phyloP scores from a whole-genome alignment of 768 basidiomycete species.

The Agaricus sinodeliciosus region DNA sequence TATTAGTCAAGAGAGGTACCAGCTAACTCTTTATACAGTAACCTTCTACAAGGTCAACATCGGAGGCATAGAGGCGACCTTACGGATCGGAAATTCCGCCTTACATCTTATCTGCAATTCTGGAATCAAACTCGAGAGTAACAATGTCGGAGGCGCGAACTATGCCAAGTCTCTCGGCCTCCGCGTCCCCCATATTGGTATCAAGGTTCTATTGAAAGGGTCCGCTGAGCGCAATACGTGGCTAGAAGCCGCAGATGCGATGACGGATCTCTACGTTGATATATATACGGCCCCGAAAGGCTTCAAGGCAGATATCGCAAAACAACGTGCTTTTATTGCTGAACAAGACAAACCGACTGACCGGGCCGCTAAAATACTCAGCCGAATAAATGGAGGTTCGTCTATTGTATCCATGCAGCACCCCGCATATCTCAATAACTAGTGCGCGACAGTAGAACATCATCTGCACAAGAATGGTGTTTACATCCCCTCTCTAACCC shows the following conservation, averaged over 20 bases:
- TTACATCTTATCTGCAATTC: constrained; percentile 45
- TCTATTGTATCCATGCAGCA: background rate
- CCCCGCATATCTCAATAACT: background rate
- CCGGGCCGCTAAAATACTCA: constrained; percentile 51
- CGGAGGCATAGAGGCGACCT: constrained; percentile 45
- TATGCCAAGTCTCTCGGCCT: constrained; percentile 62
- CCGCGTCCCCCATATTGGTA: constrained; percentile 40
- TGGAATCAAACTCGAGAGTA: constrained; percentile 63
- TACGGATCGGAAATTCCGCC: constrained; percentile 47
- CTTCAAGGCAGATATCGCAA: constrained; percentile 40
- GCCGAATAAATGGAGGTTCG: constrained; percentile 18
- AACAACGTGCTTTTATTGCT: constrained; percentile 61
- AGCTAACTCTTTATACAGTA: constrained; percentile 36
- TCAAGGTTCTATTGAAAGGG: constrained; percentile 45
- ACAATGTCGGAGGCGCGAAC: constrained; percentile 65
- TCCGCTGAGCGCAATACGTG: constrained; percentile 40
- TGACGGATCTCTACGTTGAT: constrained; percentile 56
- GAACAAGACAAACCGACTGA: constrained; percentile 67
- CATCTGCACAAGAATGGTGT: constrained; percentile 40
- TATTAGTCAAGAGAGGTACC: constrained; percentile 1
- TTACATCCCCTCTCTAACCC: constrained; percentile 31
- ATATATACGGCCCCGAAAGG: constrained; percentile 59
- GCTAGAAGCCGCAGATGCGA: constrained; percentile 57
- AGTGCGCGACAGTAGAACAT: constrained; percentile 13
- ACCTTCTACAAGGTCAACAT: constrained; percentile 76